phyloP scores from a whole-genome alignment of 1,284 basidiomycete species.

The Ceratobasidium sp. region DNA sequence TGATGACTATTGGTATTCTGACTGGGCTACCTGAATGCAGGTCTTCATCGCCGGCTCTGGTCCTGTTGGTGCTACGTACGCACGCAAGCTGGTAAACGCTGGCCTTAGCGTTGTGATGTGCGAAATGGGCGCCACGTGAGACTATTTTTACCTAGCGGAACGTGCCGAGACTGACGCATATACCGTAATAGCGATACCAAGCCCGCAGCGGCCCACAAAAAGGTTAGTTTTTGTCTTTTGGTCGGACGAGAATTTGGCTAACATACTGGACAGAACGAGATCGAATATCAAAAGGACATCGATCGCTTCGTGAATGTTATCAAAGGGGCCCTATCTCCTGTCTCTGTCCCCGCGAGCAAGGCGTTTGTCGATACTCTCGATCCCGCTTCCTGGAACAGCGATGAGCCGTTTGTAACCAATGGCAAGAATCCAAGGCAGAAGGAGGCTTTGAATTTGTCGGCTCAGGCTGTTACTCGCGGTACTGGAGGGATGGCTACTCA shows the following conservation, averaged over 20 bases:
- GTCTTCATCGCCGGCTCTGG: conserved; percentile 53
- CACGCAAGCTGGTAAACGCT: conserved; percentile 51
- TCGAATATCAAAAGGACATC: conserved; percentile 11
- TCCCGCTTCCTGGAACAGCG: conserved; percentile 10
- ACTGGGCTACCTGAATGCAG: conserved; percentile 29
- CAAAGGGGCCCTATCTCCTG: not conserved
- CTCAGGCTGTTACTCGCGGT: conserved; percentile 10
- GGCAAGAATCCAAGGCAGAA: not conserved
- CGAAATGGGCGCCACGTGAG: conserved; percentile 6
- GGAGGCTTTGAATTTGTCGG: not conserved
- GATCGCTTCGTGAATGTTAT: conserved; percentile 12
- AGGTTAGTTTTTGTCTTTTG: not conserved
- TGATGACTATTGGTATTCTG: not conserved
- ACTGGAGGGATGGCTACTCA: conserved; percentile 17
- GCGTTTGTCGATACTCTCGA: conserved; percentile 4
- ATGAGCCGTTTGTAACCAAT: conserved; percentile 1
- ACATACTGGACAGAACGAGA: not conserved
- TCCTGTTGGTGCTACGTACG: conserved; percentile 53
- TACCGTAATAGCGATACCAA: not conserved
- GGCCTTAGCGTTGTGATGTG: conserved; percentile 46
- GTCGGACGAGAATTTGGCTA: not conserved
- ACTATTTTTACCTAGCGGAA: not conserved
- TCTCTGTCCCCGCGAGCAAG: not conserved
- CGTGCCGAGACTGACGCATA: not conserved
- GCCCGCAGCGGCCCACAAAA: not conserved